Base-by-base conservation (phyloP, 208 protist species). In the Angomonas ambiguus region DNA sequence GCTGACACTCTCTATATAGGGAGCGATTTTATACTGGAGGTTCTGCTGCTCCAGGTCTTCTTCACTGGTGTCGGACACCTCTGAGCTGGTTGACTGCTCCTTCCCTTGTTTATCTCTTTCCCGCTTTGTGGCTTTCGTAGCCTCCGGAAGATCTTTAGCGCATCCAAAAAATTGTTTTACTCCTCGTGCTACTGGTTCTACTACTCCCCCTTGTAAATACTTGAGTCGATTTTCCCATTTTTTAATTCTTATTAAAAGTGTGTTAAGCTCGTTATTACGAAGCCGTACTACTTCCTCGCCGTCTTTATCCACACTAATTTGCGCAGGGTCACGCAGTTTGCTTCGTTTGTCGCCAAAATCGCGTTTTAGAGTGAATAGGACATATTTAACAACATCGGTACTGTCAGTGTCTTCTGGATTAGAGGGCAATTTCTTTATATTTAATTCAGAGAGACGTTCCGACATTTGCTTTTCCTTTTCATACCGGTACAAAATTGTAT, bases 211-310 rank as follows among this genome's bases (percentile, higher is more conserved):
- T 0, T 78, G 72, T 34, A 77, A 51, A 0, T 69, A 34, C 18
- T 56, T 59, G 31, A 88, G 70, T 0, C 83, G 67, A 32, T 60
- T 57, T 64, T 92, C 85, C 88, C 88, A 94, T 33, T 79, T 61
- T 42, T 77, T 71, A 62, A 77, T 85, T 31, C 77, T 80, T 24
- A 68, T 61, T 35, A 92, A 65, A 2, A 94, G 75, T 57, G 80
- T 76, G 63, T 94, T 91, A 1, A 92, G 62, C 49, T 94, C 85
- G 55, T 92, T 81, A 56, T 94, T 94, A 67, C 82, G 85, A 8
- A 79, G 71, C 5, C 88, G 72, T 28, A 94, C 71, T 42, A 81
- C 72, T 8, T 76, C 72, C 59, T 94, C 85, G 2, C 88, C 88
- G 65, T 94, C 80, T 51, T 78, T 90, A 64, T 91, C 85, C 31